Base-by-base conservation (phyloP, 2,329 filamentous ascomycete species). In the Endoconidiophora laricicola region DNA sequence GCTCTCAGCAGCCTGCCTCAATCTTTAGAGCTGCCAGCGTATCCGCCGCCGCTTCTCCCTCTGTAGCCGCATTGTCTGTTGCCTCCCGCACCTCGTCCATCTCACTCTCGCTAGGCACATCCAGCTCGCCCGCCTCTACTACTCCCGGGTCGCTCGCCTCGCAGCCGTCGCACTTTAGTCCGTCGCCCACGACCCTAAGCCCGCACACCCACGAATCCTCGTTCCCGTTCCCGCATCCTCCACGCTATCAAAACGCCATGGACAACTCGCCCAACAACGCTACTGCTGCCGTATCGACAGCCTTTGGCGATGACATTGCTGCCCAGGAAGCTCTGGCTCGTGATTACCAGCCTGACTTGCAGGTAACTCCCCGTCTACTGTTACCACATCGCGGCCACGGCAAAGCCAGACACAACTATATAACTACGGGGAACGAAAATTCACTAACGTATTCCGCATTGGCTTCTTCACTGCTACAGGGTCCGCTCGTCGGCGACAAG, bases 401-500 rank as follows among this genome's bases (percentile, higher is more conserved):
- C 2, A 2, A 18, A 3, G 2, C 23, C 5, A 39, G 6, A 41
- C 7, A 41, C 39, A 10, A 29, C 14, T 7, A 18, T 10, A 46
- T 18, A 33, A 10, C 26, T 6, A 33, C 12, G 3, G 3, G 26
- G 12, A 33, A 33, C 26, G 12, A 33, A 33, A 9, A 33, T 4
- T 12, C 18, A 37, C 44, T 39, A 42, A 56, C 56, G 46, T 58
- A 55, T 10, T 10, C 7, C 56, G 46, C 58, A 55, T 10, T 10
- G 26, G 12, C 26, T 33, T 33, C 57, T 51, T 18, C 2, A 36
- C 36, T 38, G 20, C 26, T 51, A 49, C 60, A 95, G 90, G 87
- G 86, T 50, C 84, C 86, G 54, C 71, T 88, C 46, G 83, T 96
- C 56, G 84, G 86, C 58, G 74, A 81, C 54, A 85, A 83, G 65